These are phyloP conservation scores for Acidiella bohemica DNA, from an alignment of 495 filamentous ascomycete species.

Conservation along the genomic window DNA sequence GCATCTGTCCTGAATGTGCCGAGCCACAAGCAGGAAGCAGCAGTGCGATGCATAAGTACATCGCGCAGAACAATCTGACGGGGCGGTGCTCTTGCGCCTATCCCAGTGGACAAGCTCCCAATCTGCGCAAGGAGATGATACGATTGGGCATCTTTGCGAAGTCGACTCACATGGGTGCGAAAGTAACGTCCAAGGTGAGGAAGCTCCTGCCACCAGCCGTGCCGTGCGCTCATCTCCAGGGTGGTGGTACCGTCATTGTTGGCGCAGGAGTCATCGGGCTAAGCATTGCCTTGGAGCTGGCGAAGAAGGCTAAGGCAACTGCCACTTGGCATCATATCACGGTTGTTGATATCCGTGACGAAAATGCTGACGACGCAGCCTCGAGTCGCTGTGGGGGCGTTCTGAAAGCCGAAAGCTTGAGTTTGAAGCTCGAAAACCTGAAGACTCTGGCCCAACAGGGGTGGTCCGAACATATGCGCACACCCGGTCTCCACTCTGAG, in stretches of 20 bases:
- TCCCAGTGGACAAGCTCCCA: background rate
- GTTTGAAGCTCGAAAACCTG: background rate
- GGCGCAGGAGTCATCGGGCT: slow-evolving; percentile 16
- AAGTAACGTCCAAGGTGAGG: background rate
- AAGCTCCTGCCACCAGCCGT: background rate
- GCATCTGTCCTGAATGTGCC: slow-evolving; percentile 12
- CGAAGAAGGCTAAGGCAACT: background rate
- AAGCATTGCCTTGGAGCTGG: slow-evolving; percentile 13
- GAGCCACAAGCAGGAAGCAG: slow-evolving; percentile 5
- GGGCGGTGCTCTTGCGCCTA: background rate
- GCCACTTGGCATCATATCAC: slow-evolving; percentile 5
- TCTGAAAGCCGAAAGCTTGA: background rate
- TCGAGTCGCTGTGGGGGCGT: slow-evolving; percentile 8
- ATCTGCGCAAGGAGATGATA: background rate
- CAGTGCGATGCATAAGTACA: background rate
- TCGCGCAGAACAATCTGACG: slow-evolving; percentile 1
- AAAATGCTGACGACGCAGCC: slow-evolving; percentile 1
- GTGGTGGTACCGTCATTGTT: slow-evolving; percentile 6
- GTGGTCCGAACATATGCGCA: slow-evolving; percentile 1
- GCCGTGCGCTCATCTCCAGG: background rate
- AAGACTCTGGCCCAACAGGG: background rate
- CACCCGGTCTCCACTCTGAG: background rate
- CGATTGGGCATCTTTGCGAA: background rate
- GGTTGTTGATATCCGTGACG: slow-evolving; percentile 11
- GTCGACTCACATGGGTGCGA: background rate